These are phyloP conservation scores for Phytophthora foliorum DNA, from an alignment of 352 stramenopile genomes.

Conservation along the genomic window DNA sequence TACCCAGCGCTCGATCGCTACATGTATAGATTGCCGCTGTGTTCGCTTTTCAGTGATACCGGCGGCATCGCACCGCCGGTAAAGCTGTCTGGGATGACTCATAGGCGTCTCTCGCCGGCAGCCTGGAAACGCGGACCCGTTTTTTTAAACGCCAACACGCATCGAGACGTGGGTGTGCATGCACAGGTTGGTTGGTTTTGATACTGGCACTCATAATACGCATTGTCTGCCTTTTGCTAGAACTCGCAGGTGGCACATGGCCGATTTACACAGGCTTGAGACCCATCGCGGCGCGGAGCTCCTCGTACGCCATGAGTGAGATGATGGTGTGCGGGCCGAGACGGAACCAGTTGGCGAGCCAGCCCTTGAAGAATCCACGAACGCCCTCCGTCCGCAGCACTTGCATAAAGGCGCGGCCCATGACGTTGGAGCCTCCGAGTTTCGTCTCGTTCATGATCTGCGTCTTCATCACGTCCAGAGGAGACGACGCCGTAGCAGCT, in stretches of 20 bases:
- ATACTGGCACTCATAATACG: background rate
- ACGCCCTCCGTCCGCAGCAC: constrained; percentile 67
- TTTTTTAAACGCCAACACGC: constrained; percentile 1
- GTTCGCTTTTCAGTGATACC: no score
- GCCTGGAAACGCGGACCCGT: constrained; percentile 5
- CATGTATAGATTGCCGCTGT: no score
- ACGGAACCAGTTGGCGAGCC: constrained; percentile 80
- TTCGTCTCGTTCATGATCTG: constrained; percentile 85
- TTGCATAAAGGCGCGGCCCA: constrained; percentile 63
- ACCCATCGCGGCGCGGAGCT: constrained; percentile 60
- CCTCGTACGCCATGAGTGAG: constrained; percentile 80
- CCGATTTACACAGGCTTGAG: constrained; percentile 61
- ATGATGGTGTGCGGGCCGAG: constrained; percentile 82
- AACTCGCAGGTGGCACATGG: background rate
- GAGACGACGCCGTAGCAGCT: constrained; percentile 72
- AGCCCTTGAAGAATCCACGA: constrained; percentile 83
- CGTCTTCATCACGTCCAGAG: constrained; percentile 87
- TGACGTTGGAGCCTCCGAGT: constrained; percentile 44
- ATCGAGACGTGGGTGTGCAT: background rate
- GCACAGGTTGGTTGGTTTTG: background rate
- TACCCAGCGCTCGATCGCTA: no score
- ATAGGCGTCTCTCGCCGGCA: background rate
- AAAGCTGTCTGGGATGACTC: background rate
- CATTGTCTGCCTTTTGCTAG: background rate
- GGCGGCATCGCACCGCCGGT: background rate